Base-by-base conservation (phyloP, 352 stramenopile genomes). In the Globisporangium okanoganense region DNA sequence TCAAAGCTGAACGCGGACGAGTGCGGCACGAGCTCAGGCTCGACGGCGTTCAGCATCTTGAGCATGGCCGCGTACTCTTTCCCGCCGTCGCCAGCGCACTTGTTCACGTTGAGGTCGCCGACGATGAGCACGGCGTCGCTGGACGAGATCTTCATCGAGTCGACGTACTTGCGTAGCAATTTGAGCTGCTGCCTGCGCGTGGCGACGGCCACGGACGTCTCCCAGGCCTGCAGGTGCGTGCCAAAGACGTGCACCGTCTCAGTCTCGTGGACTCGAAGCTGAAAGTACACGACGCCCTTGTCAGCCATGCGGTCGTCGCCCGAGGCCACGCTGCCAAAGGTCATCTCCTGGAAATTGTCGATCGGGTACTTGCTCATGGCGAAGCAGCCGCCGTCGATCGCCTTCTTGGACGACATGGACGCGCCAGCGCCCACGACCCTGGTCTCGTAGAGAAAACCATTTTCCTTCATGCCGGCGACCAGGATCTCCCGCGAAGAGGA, bases 401-500 rank as follows among this genome's bases (percentile, higher is more conserved):
- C 78, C 51, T 88, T 88, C 54, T 87, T 88, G 49, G 71, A 75
- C 33, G 73, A 67, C 38, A 87, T 52, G 40, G 82, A 79, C 25
- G 68, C 67, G 51, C 74, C 64, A 7, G 65, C 70, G 12, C 78
- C 77, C 24, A 87, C 72, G 24, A 79, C 71, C 20, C 81, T 85
- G n/a, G 81, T 91, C 65, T 88, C 79, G 62, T 78, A 91, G 10
- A 89, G 60, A 40, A 84, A 88, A 0, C 81, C 81, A 10, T 83
- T 70, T 13, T 69, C 70, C 51, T 89, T 88, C 81, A 91, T 88
- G 9, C 78, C 78, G 7, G 71, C 66, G 10, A 84, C 63, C n/a
- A 91, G 64, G 5, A 79, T 61, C 29, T 79, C 73, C 0, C 76
- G 74, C 5, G 75, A 59, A 18, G 61, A 70, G 8, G 61, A 64